phyloP scores from a whole-genome alignment of 441 rosid genomes.

The Manihot esculenta region DNA sequence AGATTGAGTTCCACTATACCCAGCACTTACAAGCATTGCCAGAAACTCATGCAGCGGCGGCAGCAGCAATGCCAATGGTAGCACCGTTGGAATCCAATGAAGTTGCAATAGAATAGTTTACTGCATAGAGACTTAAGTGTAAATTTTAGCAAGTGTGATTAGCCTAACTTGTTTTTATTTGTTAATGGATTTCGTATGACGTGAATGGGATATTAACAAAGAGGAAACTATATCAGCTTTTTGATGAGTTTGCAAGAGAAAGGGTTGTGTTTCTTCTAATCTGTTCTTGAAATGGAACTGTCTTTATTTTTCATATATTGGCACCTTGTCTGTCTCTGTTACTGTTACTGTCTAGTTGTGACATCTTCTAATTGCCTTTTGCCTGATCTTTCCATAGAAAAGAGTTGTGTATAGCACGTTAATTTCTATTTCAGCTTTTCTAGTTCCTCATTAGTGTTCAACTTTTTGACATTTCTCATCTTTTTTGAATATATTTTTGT shows the following conservation, averaged over 20 bases:
- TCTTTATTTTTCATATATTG: background rate
- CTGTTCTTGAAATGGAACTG: slow-evolving; percentile 16
- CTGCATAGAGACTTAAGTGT: slow-evolving; percentile 27
- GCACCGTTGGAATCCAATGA: background rate
- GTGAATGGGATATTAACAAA: slow-evolving; percentile 32
- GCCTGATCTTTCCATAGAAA: background rate
- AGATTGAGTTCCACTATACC: slow-evolving; percentile 81
- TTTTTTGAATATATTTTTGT: no score
- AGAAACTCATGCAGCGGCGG: background rate
- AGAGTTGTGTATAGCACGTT: background rate
- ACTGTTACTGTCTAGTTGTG: background rate
- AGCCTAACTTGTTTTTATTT: slow-evolving; percentile 28
- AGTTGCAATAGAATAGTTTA: slow-evolving; percentile 12
- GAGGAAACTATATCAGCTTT: slow-evolving; percentile 26
- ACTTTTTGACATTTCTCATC: background rate
- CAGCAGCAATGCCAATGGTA: slow-evolving; percentile 21
- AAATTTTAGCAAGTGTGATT: slow-evolving; percentile 38
- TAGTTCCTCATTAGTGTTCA: background rate
- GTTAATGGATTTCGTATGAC: slow-evolving; percentile 17
- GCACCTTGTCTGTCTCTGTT: background rate
- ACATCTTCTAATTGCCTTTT: background rate
- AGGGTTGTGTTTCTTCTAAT: slow-evolving; percentile 15
- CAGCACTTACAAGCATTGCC: slow-evolving; percentile 25
- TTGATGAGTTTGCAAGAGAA: slow-evolving; percentile 14
- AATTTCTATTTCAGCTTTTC: background rate